These are phyloP conservation scores for Cryphonectria naterciae DNA, from an alignment of 2,329 filamentous ascomycete species.

Conservation along the genomic window DNA sequence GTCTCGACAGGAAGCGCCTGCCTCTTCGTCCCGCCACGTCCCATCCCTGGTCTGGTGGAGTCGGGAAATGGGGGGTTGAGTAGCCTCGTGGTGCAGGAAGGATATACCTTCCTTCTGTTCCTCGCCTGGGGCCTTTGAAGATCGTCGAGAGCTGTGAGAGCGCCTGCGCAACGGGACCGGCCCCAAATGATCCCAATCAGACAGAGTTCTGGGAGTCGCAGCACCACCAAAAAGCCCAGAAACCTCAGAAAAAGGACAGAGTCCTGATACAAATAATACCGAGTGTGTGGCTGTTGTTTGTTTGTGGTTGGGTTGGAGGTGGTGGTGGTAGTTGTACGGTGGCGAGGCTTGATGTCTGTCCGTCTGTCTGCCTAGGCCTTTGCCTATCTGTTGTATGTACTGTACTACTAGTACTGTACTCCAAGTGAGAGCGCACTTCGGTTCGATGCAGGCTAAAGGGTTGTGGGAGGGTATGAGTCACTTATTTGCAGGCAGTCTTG, in stretches of 20 bases:
- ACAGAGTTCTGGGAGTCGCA: background rate
- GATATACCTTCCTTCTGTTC: background rate
- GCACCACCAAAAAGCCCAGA: background rate
- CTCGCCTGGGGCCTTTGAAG: background rate
- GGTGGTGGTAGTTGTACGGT: background rate
- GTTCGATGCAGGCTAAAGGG: background rate
- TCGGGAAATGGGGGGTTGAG: background rate
- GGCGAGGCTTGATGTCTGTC: background rate
- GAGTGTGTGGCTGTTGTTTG: background rate
- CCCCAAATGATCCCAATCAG: background rate
- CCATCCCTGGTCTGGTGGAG: conserved; percentile 10
- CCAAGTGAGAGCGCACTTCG: background rate
- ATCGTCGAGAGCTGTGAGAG: background rate
- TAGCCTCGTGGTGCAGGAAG: background rate
- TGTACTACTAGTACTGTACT: background rate
- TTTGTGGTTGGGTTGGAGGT: background rate
- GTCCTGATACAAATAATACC: background rate
- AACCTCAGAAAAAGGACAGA: background rate
- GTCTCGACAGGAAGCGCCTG: conserved; percentile 51
- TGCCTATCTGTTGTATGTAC: background rate
- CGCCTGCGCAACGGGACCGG: conserved; percentile 3
- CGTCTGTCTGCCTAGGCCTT: background rate
- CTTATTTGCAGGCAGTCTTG: background rate
- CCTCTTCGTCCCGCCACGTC: conserved; percentile 27
- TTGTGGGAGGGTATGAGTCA: background rate